Percentiles rank a stretch among this genome's conserved stretches.
Conservation (phyloP, 108 stramenopile genomes). For the Nannochloropsis granulata region DNA sequence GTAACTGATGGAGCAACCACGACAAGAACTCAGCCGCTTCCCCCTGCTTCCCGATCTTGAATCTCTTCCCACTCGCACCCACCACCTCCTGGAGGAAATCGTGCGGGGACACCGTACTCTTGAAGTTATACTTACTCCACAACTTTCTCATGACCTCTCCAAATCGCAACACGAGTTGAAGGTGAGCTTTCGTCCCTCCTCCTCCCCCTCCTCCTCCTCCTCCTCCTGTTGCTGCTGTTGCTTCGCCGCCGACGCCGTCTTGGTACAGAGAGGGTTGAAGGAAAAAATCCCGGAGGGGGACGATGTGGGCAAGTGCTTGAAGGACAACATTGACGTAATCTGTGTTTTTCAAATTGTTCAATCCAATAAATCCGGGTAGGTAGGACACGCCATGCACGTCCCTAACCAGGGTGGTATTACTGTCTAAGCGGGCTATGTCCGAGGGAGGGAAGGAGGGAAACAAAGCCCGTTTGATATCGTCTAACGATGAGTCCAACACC, state of each 20-base stretch:
- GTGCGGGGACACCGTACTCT: slow-evolving; percentile 81
- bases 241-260: neutral
- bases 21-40: slow-evolving; percentile 85
- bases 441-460: slow-evolving; percentile 52
- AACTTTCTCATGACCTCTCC: slow-evolving; percentile 80
- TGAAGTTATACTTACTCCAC: slow-evolving; percentile 83
- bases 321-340: slow-evolving; percentile 82
- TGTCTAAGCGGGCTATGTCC: slow-evolving; percentile 58
- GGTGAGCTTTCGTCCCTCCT: too few species aligned
- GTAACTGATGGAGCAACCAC: slow-evolving; percentile 85
- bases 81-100: slow-evolving; percentile 76
- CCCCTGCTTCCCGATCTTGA: slow-evolving; percentile 60
- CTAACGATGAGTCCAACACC: slow-evolving; percentile 62
- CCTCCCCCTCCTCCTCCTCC: neutral
- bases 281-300: slow-evolving; percentile 80
- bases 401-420: slow-evolving; percentile 51
- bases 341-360: slow-evolving; percentile 81
- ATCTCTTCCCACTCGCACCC: slow-evolving; percentile 64
- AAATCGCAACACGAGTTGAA: slow-evolving; percentile 53
- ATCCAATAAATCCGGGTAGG: slow-evolving; percentile 80
- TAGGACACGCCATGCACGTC: slow-evolving; percentile 82
- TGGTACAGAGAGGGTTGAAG: slow-evolving; percentile 41
- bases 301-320: slow-evolving; percentile 77
- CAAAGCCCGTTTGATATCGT: slow-evolving; percentile 64
- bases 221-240: neutral